Evolutionary conservation across 2,329 filamentous ascomycete species (phyloP).

Genomic region (Hypoxylon sp.): DNA sequence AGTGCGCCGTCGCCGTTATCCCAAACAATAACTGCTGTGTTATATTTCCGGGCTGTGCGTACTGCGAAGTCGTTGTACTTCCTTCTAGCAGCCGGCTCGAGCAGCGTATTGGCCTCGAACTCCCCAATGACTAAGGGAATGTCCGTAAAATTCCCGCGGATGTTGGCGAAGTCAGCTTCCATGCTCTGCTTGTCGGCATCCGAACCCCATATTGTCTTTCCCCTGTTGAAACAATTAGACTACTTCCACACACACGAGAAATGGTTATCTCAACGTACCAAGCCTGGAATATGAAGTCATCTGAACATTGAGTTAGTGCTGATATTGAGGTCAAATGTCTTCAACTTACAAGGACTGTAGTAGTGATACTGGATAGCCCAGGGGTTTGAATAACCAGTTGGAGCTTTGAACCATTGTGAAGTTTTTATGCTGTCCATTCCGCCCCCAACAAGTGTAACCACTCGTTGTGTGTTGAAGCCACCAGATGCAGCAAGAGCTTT

Average conservation of each 20-base stretch:
- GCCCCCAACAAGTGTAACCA: conserved; percentile 69
- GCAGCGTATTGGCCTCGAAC: conserved; percentile 66
- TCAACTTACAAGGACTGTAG: conserved; percentile 64
- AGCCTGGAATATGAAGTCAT: not conserved
- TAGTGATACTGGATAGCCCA: conserved; percentile 75
- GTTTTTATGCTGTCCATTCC: conserved; percentile 68
- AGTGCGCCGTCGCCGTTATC: conserved; percentile 72
- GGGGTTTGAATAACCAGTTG: conserved; percentile 66
- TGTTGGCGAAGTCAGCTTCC: conserved; percentile 64
- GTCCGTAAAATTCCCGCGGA: conserved; percentile 69
- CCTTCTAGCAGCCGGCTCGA: conserved; percentile 70
- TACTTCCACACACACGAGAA: not conserved
- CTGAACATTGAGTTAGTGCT: not conserved
- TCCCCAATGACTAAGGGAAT: conserved; percentile 72
- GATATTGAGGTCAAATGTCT: not conserved
- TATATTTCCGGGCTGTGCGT: conserved; percentile 64
- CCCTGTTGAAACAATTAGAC: conserved; percentile 57
- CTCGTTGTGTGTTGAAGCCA: conserved; percentile 68
- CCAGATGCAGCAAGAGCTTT: conserved; percentile 67
- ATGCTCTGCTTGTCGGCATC: conserved; percentile 66
- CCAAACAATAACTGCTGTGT: conserved; percentile 69
- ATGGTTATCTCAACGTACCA: not conserved
- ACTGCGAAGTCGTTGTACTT: conserved; percentile 70
- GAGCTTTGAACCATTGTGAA: conserved; percentile 67
- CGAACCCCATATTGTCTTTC: conserved; percentile 69